A percentile compares a stretch with the other conserved stretches of the same genome.
phyloP scores from a whole-genome alignment of 1,139 yeast species.

The Yamadazyma jaroonii region DNA sequence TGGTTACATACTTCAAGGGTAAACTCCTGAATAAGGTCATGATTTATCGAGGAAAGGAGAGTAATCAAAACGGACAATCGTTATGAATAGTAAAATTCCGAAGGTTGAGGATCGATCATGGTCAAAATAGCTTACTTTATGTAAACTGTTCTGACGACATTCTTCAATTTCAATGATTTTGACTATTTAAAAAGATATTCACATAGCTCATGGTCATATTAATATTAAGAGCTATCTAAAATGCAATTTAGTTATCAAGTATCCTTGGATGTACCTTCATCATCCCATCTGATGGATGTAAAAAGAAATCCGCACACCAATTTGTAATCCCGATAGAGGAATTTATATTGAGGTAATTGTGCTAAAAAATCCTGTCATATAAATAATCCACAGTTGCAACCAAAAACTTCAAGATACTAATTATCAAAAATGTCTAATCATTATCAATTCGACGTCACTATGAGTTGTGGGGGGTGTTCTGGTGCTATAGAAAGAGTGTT shows the following conservation, averaged over 20 bases:
- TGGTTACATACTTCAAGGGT: not conserved
- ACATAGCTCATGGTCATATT: not conserved
- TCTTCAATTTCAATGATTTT: not conserved
- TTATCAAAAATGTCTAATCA: conserved; percentile 22
- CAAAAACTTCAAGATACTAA: not conserved
- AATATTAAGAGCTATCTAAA: too few species aligned
- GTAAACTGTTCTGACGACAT: conserved; percentile 1
- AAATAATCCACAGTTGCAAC: not conserved
- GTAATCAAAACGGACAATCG: too few species aligned
- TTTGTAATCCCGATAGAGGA: conserved; percentile 4
- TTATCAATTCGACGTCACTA: conserved; percentile 73
- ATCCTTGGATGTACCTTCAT: too few species aligned
- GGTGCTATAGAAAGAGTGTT: conserved; percentile 82
- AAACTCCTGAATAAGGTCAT: too few species aligned
- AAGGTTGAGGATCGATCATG: too few species aligned
- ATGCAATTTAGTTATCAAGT: too few species aligned
- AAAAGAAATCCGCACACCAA: conserved; percentile 1
- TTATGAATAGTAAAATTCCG: too few species aligned
- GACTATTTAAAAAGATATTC: not conserved
- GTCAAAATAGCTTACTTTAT: too few species aligned
- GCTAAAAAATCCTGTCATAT: conserved; percentile 1
- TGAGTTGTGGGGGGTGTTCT: conserved; percentile 88
- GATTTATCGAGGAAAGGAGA: too few species aligned
- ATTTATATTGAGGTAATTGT: conserved; percentile 1
- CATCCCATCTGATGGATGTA: too few species aligned